Evolutionary conservation across 2,329 filamentous ascomycete species (phyloP).

Genomic region (Neofusicoccum cordaticola): DNA sequence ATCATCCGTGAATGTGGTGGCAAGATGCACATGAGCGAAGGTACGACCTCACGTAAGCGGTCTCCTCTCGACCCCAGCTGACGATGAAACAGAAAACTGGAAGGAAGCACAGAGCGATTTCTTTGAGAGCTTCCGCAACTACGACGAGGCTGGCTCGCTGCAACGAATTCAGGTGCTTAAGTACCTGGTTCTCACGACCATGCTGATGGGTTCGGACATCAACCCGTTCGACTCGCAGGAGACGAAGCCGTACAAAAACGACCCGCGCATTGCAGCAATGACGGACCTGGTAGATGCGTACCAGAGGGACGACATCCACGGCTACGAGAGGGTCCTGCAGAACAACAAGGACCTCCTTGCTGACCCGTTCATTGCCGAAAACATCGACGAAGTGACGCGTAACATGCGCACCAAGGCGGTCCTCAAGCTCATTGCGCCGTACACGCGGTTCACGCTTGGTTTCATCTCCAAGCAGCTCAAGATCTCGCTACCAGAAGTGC

Average conservation of each 20-base stretch:
- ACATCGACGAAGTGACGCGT: conserved; percentile 97
- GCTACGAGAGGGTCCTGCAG: conserved; percentile 83
- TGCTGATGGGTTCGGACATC: conserved; percentile 98
- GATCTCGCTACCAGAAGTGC: conserved; percentile 80
- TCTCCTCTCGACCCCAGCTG: conserved; percentile 24
- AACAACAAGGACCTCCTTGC: conserved; percentile 84
- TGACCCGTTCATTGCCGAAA: conserved; percentile 95
- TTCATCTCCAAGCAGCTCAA: conserved; percentile 88
- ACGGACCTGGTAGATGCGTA: conserved; percentile 95
- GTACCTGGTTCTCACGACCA: conserved; percentile 92
- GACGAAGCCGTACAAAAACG: conserved; percentile 96
- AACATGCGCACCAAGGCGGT: conserved; percentile 98
- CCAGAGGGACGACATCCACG: conserved; percentile 89
- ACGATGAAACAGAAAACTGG: conserved; percentile 72
- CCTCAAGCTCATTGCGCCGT: conserved; percentile 88
- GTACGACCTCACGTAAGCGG: conserved; percentile 30
- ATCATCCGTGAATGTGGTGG: conserved; percentile 98
- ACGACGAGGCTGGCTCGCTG: conserved; percentile 94
- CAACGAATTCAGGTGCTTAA: conserved; percentile 97
- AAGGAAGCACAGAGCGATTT: conserved; percentile 96
- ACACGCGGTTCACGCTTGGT: conserved; percentile 82
- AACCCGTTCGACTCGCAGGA: conserved; percentile 99
- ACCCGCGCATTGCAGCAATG: conserved; percentile 94
- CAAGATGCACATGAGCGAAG: conserved; percentile 99
- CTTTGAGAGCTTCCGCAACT: conserved; percentile 98